phyloP scores from a whole-genome alignment of 257 asterid species.

The Solanum pinnatisectum region DNA sequence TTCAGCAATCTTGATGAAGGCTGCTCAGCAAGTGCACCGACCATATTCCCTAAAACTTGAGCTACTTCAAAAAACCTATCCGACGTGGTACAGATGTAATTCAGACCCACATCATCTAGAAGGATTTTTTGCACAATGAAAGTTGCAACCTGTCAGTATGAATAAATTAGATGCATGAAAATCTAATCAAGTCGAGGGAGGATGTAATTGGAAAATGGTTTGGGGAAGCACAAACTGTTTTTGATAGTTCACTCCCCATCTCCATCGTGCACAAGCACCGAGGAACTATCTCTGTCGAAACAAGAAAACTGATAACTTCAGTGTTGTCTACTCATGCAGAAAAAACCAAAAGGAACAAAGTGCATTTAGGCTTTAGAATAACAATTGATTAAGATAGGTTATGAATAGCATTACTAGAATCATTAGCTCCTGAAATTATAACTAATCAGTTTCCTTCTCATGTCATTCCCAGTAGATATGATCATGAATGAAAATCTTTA shows the following conservation, averaged over 20 bases:
- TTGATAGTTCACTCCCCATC: constrained; percentile 18
- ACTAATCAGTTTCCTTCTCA: neutral
- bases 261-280: constrained; percentile 21
- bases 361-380: neutral
- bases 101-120: constrained; percentile 20
- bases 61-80: constrained; percentile 21
- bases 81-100: constrained; percentile 12
- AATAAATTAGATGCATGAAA: neutral
- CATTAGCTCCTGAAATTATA: neutral
- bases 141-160: constrained; percentile 23
- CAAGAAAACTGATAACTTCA: constrained; percentile 10
- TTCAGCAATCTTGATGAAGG: constrained; percentile 20
- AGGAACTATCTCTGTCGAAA: constrained; percentile 23
- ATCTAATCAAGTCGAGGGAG: neutral
- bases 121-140: constrained; percentile 22
- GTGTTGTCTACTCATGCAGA: constrained; percentile 15
- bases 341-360: neutral
- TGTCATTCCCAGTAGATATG: neutral
- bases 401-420: neutral
- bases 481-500: neutral
- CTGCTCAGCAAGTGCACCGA: constrained; percentile 11
- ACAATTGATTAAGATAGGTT: neutral
- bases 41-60: constrained; percentile 17
- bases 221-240: constrained; percentile 17
- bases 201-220: neutral